Evolutionary conservation across 176 grass and related monocot species (phyloP), one percentile per base, ranked within the genome.

Genomic region (Aechmea fasciata): DNA sequence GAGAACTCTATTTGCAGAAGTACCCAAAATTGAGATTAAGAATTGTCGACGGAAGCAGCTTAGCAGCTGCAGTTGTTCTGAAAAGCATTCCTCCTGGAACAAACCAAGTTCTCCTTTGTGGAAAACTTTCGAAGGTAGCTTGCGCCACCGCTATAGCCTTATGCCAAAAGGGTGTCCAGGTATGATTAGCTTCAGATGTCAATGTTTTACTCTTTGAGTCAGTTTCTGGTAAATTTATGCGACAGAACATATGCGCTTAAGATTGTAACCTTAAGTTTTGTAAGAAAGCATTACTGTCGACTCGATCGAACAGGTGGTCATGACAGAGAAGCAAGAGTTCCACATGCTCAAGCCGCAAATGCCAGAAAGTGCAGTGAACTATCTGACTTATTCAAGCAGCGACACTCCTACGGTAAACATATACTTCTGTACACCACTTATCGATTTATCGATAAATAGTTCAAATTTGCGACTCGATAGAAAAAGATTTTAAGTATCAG

Each of bases 1-100:
- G 93, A 3, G 71, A 79, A 64, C 67, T 90, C 26, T 96, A 96
- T 67, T 73, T 92, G 48, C 83, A 85, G 64, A 96, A 96, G 66
- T 84, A 87, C 68, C 89, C 86, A 51, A 81, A 96, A 15, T 75
- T 90, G 62, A 74, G 78, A 49, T 71, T 89, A 66, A 89, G 78
- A 77, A 81, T 96, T 41, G 93, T 96, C 28, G 93, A 96, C 73
- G 93, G 88, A 65, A 96, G 81, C 71, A 83, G 89, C 74, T 79
- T 96, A 85, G 93, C 88, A 68, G 79, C 88, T 64, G 88, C 86
- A 1, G 84, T 96, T 51, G 86, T 90, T 71, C 19, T 96, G 69
- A 74, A 85, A 1, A 77, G 41, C 22, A 73, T 96, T 48, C 86
- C 93, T 48, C 51, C 50, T 48, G 81, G 87, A 26, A 91, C 75